Percentiles rank a stretch among this genome's conserved stretches.
phyloP scores from a whole-genome alignment of 2,329 filamentous ascomycete species.

The Xylaria sp. region DNA sequence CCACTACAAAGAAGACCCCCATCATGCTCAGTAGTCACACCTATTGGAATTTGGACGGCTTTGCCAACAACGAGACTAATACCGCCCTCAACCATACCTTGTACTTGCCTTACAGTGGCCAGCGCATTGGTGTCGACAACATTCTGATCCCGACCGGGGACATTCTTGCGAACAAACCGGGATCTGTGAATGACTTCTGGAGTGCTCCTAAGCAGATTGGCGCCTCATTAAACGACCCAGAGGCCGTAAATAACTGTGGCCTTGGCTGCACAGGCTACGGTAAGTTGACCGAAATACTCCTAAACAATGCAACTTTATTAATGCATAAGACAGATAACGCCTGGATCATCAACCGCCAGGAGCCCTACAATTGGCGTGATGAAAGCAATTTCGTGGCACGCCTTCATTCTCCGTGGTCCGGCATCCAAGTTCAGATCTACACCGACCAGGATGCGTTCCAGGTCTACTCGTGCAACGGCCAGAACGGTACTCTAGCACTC shows the following conservation, averaged over 20 bases:
- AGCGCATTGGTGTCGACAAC: conserved; percentile 73
- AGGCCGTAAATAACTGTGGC: conserved; percentile 79
- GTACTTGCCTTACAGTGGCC: conserved; percentile 76
- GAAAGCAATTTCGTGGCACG: conserved; percentile 68
- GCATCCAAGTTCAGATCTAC: conserved; percentile 83
- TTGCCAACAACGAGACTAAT: conserved; percentile 75
- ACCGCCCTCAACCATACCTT: conserved; percentile 76
- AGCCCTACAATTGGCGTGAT: conserved; percentile 71
- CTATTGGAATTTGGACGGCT: conserved; percentile 88
- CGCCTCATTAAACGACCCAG: conserved; percentile 69
- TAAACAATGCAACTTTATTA: background rate
- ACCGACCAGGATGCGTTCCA: conserved; percentile 89
- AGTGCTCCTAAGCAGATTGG: conserved; percentile 82
- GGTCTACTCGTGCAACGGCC: conserved; percentile 83
- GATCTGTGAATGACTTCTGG: conserved; percentile 85
- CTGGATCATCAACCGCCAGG: conserved; percentile 73
- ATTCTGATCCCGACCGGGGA: conserved; percentile 81
- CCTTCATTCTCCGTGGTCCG: conserved; percentile 78
- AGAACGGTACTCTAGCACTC: conserved; percentile 76
- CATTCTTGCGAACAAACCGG: conserved; percentile 73
- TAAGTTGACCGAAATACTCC: conserved; percentile 48
- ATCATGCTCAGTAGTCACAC: conserved; percentile 81
- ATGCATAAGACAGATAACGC: conserved; percentile 64
- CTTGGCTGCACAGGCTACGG: conserved; percentile 86
- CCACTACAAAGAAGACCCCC: conserved; percentile 79